A percentile compares a stretch with the other conserved stretches of the same genome.
Evolutionary conservation across 2,329 filamentous ascomycete genomes (phyloP).

Genomic region (Stagonosporopsis tanaceti): DNA sequence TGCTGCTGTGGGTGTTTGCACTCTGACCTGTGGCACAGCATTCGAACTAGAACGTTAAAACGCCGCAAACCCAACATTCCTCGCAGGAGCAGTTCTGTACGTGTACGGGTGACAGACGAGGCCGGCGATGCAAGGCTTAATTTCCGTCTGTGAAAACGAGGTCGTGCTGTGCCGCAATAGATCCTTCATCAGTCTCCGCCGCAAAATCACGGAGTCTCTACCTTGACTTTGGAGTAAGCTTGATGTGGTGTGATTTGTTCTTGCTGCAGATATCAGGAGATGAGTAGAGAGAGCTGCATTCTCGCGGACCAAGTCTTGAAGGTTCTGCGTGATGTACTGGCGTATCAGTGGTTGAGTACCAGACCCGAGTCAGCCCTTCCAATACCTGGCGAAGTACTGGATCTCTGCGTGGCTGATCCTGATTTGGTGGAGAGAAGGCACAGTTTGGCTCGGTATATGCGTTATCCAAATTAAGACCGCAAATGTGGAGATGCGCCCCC

Average conservation of each 20-base stretch:
- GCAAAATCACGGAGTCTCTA: slow-evolving; percentile 3
- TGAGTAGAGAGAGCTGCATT: background rate
- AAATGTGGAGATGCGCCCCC: slow-evolving; percentile 12
- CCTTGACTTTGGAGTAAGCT: slow-evolving; percentile 4
- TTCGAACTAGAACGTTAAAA: background rate
- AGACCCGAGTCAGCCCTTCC: background rate
- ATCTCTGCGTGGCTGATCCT: background rate
- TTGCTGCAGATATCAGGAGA: background rate
- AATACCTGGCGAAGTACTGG: background rate
- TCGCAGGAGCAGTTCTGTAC: background rate
- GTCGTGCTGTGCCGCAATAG: slow-evolving; percentile 7
- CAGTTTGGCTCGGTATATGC: background rate
- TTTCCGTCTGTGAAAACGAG: background rate
- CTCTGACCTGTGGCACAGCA: background rate
- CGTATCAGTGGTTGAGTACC: background rate
- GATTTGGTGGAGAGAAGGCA: background rate
- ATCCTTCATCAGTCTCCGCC: slow-evolving; percentile 8
- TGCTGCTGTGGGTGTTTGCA: background rate
- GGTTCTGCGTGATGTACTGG: background rate
- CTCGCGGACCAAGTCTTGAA: background rate
- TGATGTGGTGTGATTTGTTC: background rate
- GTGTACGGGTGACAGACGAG: background rate
- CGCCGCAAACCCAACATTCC: slow-evolving; percentile 2
- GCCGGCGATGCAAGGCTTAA: slow-evolving; percentile 4
- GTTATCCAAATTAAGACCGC: background rate